Evolutionary conservation across 768 basidiomycete genomes (phyloP), one percentile per base, ranked within the genome.

Genomic region (Boletus barrowsii): DNA sequence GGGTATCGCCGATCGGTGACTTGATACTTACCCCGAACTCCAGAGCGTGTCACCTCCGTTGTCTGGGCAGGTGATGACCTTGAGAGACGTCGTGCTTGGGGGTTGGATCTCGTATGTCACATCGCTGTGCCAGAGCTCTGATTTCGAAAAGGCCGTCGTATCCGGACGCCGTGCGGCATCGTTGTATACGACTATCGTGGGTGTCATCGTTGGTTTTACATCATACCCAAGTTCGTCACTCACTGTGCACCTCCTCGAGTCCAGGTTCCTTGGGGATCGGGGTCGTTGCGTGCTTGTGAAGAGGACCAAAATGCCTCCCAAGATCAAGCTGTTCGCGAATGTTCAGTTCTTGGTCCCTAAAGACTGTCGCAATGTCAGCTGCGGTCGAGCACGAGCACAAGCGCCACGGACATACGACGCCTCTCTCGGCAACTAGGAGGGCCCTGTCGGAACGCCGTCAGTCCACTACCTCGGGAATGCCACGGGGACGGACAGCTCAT

Each of bases 281-380:
- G 10, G 88, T 90, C 3, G 88, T 90, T 4, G 90, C 86, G 63
- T 94, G 90, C 66, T 86, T 88, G 69, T 93, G 90, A 43, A 90
- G 78, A 44, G 81, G 87, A 5, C 89, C 89, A 51, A 79, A 89
- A 63, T 91, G 73, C 15, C 82, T 81, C 8, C 79, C 86, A 54
- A 92, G 73, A n/a, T 86, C 82, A 10, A 90, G 78, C 62, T 91
- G 86, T 56, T 86, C 77, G 44, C 84, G 74, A 43, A 90, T 80
- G 57, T 77, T 75, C 57, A 91, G 71, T 54, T 85, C 83, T 73
- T 91, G 88, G 62, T 88, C 82, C 42, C 84, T 82, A 75, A 89
- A 83, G 73, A 90, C 88, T 88, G 56, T 33, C 15, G 10, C 29
- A 13, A 14, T 39, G 42, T 49, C 39, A 48, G 47, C 33, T 29